phyloP scores from a whole-genome alignment of 768 basidiomycete genomes.

The Termitomyces sp. region DNA sequence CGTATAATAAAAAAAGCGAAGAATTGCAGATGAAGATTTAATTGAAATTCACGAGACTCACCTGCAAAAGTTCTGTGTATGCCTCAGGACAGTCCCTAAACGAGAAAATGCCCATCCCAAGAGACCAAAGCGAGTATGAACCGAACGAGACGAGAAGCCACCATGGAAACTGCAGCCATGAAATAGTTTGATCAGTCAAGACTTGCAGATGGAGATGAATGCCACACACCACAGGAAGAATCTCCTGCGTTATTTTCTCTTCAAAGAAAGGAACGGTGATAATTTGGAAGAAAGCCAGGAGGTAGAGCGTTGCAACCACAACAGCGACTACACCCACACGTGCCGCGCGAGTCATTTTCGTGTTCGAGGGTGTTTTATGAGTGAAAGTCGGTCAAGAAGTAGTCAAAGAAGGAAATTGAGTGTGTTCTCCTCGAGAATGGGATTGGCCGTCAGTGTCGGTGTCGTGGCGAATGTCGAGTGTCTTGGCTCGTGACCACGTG shows the following conservation, averaged over 20 bases:
- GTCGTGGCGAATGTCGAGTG: too few species aligned
- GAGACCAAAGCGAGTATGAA: constrained; percentile 72
- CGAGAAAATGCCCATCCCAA: constrained; percentile 71
- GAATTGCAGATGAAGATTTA: neutral
- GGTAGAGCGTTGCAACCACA: constrained; percentile 43
- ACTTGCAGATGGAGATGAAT: neutral
- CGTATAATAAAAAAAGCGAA: neutral
- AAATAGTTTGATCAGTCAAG: neutral
- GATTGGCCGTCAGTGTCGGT: too few species aligned
- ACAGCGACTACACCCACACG: constrained; percentile 45
- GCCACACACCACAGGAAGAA: constrained; percentile 57
- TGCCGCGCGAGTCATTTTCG: constrained; percentile 57
- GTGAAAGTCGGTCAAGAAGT: neutral
- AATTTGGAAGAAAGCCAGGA: constrained; percentile 52
- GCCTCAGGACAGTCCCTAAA: constrained; percentile 81
- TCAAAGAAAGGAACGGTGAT: constrained; percentile 54
- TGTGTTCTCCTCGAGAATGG: neutral
- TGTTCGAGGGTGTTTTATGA: neutral
- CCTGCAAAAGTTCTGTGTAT: constrained; percentile 62
- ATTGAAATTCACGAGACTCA: constrained; percentile 28
- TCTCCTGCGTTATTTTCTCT: constrained; percentile 36
- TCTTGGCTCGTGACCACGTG: neutral
- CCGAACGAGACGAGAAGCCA: constrained; percentile 80
- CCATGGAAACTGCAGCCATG: constrained; percentile 65
- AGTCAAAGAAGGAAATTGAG: neutral